These are phyloP conservation scores for Alternaria sp. DNA, from an alignment of 2,329 filamentous ascomycete genomes.

Conservation along the genomic window DNA sequence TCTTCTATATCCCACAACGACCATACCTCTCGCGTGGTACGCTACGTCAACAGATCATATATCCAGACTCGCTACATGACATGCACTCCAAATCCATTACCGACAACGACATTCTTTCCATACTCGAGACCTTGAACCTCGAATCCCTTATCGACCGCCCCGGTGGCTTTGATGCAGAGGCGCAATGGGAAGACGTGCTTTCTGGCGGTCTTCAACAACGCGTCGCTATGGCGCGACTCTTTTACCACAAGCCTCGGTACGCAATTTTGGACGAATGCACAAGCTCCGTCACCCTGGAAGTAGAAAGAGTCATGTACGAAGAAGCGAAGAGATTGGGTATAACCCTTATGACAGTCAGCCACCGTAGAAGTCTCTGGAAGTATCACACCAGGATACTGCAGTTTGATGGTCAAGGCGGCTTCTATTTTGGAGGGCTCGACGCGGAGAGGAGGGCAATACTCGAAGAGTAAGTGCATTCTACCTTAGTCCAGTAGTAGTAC, in stretches of 20 bases:
- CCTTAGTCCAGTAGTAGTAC: background rate
- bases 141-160: slow-evolving; percentile 82
- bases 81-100: slow-evolving; percentile 87
- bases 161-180: slow-evolving; percentile 89
- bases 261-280: slow-evolving; percentile 98
- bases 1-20: slow-evolving; percentile 97
- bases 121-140: slow-evolving; percentile 82
- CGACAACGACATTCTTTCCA: slow-evolving; percentile 79
- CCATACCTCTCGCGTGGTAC: slow-evolving; percentile 92
- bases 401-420: slow-evolving; percentile 93
- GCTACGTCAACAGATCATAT: slow-evolving; percentile 96
- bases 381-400: slow-evolving; percentile 95
- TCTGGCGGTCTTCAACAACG: slow-evolving; percentile 94
- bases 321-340: slow-evolving; percentile 91
- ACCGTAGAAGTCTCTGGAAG: slow-evolving; percentile 91
- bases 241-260: slow-evolving; percentile 92
- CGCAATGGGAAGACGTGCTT: slow-evolving; percentile 95
- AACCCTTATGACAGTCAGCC: slow-evolving; percentile 96
- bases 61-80: slow-evolving; percentile 86
- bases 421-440: slow-evolving; percentile 88
- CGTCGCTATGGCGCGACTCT: slow-evolving; percentile 93
- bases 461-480: slow-evolving; percentile 71
- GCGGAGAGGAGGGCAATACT: slow-evolving; percentile 84
- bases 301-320: slow-evolving; percentile 96
- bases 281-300: slow-evolving; percentile 91